Evolutionary conservation across 345 rosid species (phyloP).

Genomic region (Populus pruinosa): DNA sequence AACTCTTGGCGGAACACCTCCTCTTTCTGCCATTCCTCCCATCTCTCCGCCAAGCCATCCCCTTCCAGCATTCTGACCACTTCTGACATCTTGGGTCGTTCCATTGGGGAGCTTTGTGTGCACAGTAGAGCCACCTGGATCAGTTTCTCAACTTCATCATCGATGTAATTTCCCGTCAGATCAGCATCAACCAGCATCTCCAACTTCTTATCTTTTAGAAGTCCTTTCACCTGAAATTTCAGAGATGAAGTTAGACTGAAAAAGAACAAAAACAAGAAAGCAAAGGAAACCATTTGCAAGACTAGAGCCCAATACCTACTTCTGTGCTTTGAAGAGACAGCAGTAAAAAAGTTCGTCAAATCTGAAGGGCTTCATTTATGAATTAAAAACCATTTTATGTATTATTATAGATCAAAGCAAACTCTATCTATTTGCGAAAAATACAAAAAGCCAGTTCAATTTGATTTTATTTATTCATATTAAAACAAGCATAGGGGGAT

Average conservation of each 20-base stretch:
- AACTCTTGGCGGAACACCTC: constrained; percentile 61
- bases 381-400: not conserved
- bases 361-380: not conserved
- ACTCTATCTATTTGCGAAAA: not conserved
- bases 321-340: not conserved
- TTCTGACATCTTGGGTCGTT: constrained; percentile 88
- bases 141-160: constrained; percentile 68
- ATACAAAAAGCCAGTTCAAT: not conserved
- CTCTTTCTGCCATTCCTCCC: constrained; percentile 97
- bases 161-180: constrained; percentile 53
- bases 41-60: constrained; percentile 77
- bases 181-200: constrained; percentile 70
- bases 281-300: not conserved
- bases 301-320: not conserved
- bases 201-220: constrained; percentile 67
- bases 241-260: not conserved
- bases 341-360: not conserved
- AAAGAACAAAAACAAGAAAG: not conserved
- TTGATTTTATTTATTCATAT: not conserved
- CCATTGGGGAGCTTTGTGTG: constrained; percentile 71
- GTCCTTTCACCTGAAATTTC: constrained; percentile 81
- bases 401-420: not conserved
- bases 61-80: constrained; percentile 97
- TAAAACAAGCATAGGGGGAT: not conserved
- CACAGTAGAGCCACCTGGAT: constrained; percentile 88